Evolutionary conservation across 352 stramenopile species (phyloP).

Genomic region (Thalassiosira sp.): DNA sequence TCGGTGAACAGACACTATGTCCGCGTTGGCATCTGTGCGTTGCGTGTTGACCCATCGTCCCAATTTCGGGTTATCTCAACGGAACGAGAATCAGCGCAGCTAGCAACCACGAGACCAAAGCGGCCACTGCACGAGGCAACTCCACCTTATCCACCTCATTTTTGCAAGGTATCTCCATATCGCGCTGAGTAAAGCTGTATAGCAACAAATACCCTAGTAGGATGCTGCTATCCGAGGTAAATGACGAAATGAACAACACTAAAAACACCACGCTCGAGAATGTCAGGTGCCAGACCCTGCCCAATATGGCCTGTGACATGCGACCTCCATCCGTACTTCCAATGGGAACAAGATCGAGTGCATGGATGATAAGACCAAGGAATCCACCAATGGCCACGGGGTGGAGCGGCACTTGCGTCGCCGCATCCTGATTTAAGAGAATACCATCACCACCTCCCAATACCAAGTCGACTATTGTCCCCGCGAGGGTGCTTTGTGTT

Average conservation of each 20-base stretch:
- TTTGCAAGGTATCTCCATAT: slow-evolving; percentile 67
- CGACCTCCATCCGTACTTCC: slow-evolving; percentile 68
- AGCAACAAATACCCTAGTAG: slow-evolving; percentile 61
- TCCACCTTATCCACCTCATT: slow-evolving; percentile 63
- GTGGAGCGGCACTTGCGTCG: slow-evolving; percentile 62
- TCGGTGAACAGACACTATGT: too few species aligned
- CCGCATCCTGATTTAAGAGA: slow-evolving; percentile 57
- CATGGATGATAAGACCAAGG: slow-evolving; percentile 68
- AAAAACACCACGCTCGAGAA: slow-evolving; percentile 58
- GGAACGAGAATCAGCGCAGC: slow-evolving; percentile 55
- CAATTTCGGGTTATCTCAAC: slow-evolving; percentile 23
- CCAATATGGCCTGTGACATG: slow-evolving; percentile 64
- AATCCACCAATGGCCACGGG: slow-evolving; percentile 75
- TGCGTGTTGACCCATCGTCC: too few species aligned
- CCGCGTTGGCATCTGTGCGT: too few species aligned
- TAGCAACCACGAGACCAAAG: slow-evolving; percentile 57
- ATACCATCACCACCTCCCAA: slow-evolving; percentile 54
- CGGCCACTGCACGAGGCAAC: slow-evolving; percentile 34
- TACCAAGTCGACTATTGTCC: slow-evolving; percentile 62
- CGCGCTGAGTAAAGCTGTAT: slow-evolving; percentile 67
- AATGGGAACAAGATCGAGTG: slow-evolving; percentile 68
- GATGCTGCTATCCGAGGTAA: slow-evolving; percentile 51
- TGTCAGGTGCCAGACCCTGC: slow-evolving; percentile 59
- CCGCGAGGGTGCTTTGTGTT: slow-evolving; percentile 59
- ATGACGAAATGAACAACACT: slow-evolving; percentile 46